Conservation (phyloP, 352 stramenopile genomes). For the Phytophthora niederhauseri region DNA sequence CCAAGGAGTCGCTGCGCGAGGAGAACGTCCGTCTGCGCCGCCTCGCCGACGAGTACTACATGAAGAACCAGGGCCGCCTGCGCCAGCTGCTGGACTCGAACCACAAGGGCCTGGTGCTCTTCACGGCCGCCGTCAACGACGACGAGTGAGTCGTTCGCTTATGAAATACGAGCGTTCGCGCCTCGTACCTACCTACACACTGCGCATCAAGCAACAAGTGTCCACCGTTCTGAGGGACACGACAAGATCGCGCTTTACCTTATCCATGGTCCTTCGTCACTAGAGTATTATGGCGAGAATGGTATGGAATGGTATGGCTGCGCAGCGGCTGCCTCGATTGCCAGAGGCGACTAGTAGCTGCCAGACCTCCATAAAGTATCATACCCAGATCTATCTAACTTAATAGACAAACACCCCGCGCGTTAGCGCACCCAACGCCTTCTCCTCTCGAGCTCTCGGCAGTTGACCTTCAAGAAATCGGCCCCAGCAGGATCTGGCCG, state of each 20-base stretch:
- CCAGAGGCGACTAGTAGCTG: slow-evolving; percentile 23
- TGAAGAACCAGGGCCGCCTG: slow-evolving; percentile 77
- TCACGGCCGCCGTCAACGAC: slow-evolving; percentile 33
- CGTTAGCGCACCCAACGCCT: slow-evolving; percentile 8
- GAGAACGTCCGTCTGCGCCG: slow-evolving; percentile 70
- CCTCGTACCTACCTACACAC: slow-evolving; percentile 10
- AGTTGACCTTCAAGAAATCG: slow-evolving; percentile 1
- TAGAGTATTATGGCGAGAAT: slow-evolving; percentile 10
- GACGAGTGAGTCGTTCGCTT: slow-evolving; percentile 19
- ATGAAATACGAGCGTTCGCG: slow-evolving; percentile 15
- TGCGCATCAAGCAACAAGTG: slow-evolving; percentile 15
- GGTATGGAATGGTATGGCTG: slow-evolving; percentile 18
- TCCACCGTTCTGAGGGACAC: background rate
- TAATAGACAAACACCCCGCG: slow-evolving; percentile 24
- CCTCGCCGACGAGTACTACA: slow-evolving; percentile 75
- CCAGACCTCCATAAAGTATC: slow-evolving; percentile 26
- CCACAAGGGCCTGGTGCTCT: slow-evolving; percentile 49
- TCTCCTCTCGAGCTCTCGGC: background rate
- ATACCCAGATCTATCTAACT: slow-evolving; percentile 30
- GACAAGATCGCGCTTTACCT: slow-evolving; percentile 24
- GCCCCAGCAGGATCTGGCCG: background rate
- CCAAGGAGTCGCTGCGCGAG: slow-evolving; percentile 63
- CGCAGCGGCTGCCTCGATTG: slow-evolving; percentile 23
- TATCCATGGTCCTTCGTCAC: background rate
- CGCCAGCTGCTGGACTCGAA: slow-evolving; percentile 65